These are phyloP conservation scores for Tuber calosporum DNA, from an alignment of 495 filamentous ascomycete genomes.

Conservation along the genomic window DNA sequence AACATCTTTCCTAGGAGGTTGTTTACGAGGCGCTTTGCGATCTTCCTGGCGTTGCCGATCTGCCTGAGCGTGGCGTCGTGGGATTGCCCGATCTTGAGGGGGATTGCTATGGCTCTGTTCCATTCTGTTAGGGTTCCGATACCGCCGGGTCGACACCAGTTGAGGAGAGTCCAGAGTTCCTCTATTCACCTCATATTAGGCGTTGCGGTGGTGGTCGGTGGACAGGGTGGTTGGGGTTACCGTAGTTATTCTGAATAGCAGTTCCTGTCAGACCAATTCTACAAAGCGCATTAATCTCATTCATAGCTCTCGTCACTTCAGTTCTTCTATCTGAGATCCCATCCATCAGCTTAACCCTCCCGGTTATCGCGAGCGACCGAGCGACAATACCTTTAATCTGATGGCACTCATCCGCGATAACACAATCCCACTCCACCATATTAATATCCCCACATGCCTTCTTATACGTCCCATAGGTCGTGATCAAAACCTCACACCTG, in stretches of 20 bases:
- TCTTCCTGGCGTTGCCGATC: slow-evolving; percentile 70
- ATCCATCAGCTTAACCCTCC: slow-evolving; percentile 3
- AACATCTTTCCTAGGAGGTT: slow-evolving; percentile 91
- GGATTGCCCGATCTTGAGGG: slow-evolving; percentile 77
- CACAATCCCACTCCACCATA: slow-evolving; percentile 84
- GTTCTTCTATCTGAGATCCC: slow-evolving; percentile 53
- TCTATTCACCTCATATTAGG: slow-evolving; percentile 45
- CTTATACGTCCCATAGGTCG: slow-evolving; percentile 84
- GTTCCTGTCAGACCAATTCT: slow-evolving; percentile 91
- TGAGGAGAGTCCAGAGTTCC: slow-evolving; percentile 91
- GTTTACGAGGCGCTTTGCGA: slow-evolving; percentile 75
- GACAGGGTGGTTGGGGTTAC: slow-evolving; percentile 10
- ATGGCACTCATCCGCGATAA: slow-evolving; percentile 96
- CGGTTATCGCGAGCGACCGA: not conserved
- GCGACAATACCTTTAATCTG: slow-evolving; percentile 58
- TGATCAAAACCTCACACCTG: slow-evolving; percentile 79
- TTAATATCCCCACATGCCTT: slow-evolving; percentile 69
- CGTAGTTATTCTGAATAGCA: slow-evolving; percentile 93
- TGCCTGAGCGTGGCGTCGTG: slow-evolving; percentile 86
- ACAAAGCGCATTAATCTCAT: slow-evolving; percentile 84
- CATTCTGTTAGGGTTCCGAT: slow-evolving; percentile 74
- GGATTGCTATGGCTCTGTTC: slow-evolving; percentile 67
- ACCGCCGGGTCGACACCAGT: slow-evolving; percentile 90
- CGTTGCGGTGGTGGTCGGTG: not conserved
- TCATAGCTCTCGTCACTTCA: slow-evolving; percentile 78